phyloP scores from a whole-genome alignment of 1,139 yeast genomes.

The Kodamaea sp. region DNA sequence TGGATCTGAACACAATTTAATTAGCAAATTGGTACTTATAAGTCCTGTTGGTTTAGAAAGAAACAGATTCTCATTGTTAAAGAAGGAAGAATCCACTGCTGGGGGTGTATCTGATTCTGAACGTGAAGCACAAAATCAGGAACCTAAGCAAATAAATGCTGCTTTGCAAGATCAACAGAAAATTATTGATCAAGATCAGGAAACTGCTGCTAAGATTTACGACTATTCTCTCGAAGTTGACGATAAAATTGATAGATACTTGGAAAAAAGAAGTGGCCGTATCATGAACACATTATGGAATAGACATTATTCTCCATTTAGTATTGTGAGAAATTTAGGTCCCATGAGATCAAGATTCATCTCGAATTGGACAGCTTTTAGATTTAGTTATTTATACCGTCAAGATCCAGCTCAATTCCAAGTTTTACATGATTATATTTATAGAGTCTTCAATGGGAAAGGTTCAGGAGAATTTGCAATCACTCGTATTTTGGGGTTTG shows the following conservation, averaged over 20 bases:
- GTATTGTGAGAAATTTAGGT: conserved; percentile 34
- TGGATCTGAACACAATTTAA: conserved; percentile 20
- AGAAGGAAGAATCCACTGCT: conserved; percentile 13
- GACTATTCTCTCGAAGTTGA: conserved; percentile 8
- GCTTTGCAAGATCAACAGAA: conserved; percentile 6
- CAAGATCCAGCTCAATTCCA: conserved; percentile 31
- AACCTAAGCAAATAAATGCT: conserved; percentile 11
- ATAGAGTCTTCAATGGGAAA: conserved; percentile 36
- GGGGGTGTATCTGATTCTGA: conserved; percentile 14
- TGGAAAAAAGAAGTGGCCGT: conserved; percentile 19
- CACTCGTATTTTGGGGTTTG: conserved; percentile 38
- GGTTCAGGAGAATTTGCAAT: conserved; percentile 49
- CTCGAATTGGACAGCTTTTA: conserved; percentile 40
- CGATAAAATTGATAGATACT: conserved; percentile 5
- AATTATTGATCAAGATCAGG: conserved; percentile 1
- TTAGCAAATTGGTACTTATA: conserved; percentile 39
- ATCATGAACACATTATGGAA: conserved; percentile 34
- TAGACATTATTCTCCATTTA: conserved; percentile 37
- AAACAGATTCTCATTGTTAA: conserved; percentile 29
- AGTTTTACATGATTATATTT: conserved; percentile 40
- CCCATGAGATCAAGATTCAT: conserved; percentile 37
- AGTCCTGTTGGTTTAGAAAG: conserved; percentile 49
- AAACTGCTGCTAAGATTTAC: background rate
- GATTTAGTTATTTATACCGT: conserved; percentile 35
- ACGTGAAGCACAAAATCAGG: conserved; percentile 14